phyloP scores from a whole-genome alignment of 768 basidiomycete species.

The Termitomyces sp. region DNA sequence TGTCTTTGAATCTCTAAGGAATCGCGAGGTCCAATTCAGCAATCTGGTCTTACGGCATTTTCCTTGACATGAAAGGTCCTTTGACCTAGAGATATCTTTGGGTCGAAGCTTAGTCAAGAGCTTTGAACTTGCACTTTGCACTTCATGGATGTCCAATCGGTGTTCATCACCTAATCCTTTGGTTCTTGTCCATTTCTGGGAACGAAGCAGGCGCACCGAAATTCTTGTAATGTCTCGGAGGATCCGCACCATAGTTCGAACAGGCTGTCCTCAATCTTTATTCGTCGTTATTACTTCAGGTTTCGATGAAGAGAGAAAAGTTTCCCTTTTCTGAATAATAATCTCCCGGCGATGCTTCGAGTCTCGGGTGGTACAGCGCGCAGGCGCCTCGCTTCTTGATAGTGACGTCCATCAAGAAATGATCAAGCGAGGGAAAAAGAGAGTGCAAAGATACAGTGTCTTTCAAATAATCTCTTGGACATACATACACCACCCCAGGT shows the following conservation, averaged over 20 bases:
- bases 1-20: not conserved
- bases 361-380: not conserved
- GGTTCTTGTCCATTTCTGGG: slow-evolving; percentile 6
- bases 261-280: slow-evolving; percentile 13
- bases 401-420: not conserved
- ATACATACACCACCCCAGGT: not conserved
- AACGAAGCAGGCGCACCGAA: slow-evolving; percentile 14
- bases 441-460: not conserved
- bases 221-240: slow-evolving; percentile 13
- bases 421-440: not conserved
- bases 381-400: not conserved
- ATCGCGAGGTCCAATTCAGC: slow-evolving; percentile 5
- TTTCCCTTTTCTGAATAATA: slow-evolving; percentile 23
- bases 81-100: not conserved
- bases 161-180: slow-evolving; percentile 19
- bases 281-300: not conserved
- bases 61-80: slow-evolving; percentile 10
- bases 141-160: not conserved
- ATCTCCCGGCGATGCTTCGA: slow-evolving; percentile 5
- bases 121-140: not conserved
- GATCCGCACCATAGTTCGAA: slow-evolving; percentile 19
- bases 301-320: not conserved
- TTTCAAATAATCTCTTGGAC: not conserved
- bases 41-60: slow-evolving; percentile 3
- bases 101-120: not conserved